Base-by-base conservation (phyloP, 2,329 filamentous ascomycete genomes). In the Zasmidium citrigriseum region DNA sequence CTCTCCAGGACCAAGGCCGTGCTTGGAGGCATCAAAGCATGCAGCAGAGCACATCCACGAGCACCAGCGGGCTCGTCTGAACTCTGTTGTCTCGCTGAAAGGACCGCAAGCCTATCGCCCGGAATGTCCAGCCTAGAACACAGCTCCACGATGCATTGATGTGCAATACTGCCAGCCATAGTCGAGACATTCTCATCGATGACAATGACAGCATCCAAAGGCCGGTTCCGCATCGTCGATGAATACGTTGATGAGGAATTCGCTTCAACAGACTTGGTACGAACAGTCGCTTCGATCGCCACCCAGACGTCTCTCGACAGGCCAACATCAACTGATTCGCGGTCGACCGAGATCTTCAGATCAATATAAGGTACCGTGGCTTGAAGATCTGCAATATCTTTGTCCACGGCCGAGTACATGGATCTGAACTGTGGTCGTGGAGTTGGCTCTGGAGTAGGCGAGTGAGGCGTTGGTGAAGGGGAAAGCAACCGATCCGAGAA, bases 301-400 rank as follows among this genome's bases (percentile, higher is more conserved):
- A 72, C 64, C 71, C 71, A 73, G 3, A 71, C 55, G 24, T 66
- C 63, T 21, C 58, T 57, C 9, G 65, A 61, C 10, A 59, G 27
- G n/a, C 57, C 55, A 1, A 67, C 58, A 55, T 73, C 70, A 18
- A 72, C 60, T 5, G 61, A 58, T 11, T 58, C 46, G 10, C 58
- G 59, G 50, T 70, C 68, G 3, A 62, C 22, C 5, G 44, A 58
- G 10, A 70, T 58, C 10, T 56, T 46, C n/a, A 72, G 58, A 9
- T 68, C 60, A 18, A 72, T 60, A 29, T 62, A 69, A n/a, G 70
- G 69, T 4, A 68, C 58, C 14, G 52, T 47, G 12, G 58, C 22
- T 23, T 54, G 50, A 11, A 61, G 23, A 11, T 4, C 14, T 34
- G n/a, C n/a, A 23, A 27, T 14, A 18, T 46, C 45, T 45, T 44